A percentile compares a stretch with the other conserved stretches of the same genome.
phyloP scores from a whole-genome alignment of 164 flowering plant genomes.

The Kalanchoe fedtschenkoi region DNA sequence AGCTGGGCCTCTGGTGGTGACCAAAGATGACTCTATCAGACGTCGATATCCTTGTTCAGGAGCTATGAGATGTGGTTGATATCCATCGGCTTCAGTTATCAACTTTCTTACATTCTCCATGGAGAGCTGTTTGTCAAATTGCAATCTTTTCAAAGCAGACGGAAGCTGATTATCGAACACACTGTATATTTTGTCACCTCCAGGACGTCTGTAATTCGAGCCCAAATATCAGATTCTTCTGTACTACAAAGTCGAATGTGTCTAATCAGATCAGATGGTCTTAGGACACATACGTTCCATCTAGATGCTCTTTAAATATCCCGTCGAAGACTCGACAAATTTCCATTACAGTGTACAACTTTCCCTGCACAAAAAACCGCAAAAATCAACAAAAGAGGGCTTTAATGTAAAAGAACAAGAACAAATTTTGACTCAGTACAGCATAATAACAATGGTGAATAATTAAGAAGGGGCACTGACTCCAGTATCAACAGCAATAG shows the following conservation, averaged over 20 bases:
- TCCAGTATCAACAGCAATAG: conserved; percentile 78
- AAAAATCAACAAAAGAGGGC: neutral
- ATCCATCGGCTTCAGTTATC: conserved; percentile 87
- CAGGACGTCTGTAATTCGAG: conserved; percentile 51
- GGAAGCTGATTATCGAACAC: conserved; percentile 82
- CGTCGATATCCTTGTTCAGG: conserved; percentile 83
- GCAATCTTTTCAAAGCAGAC: conserved; percentile 72
- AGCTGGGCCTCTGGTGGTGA: conserved; percentile 56
- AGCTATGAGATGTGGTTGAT: conserved; percentile 84
- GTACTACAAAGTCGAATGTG: neutral
- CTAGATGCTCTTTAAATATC: conserved; percentile 83
- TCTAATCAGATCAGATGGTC: neutral
- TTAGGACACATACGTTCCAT: conserved; percentile 64
- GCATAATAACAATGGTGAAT: neutral
- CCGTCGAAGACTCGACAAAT: conserved; percentile 70
- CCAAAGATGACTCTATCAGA: conserved; percentile 52
- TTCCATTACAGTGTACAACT: conserved; percentile 70
- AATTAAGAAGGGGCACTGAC: conserved; percentile 31
- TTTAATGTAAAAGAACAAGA: neutral
- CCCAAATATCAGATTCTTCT: neutral
- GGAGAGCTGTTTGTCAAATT: conserved; percentile 77
- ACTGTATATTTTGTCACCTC: conserved; percentile 68
- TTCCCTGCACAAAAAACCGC: conserved; percentile 44
- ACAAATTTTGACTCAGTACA: neutral
- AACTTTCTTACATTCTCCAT: conserved; percentile 69